Evolutionary conservation across 2,329 filamentous ascomycete species (phyloP), one percentile per base, ranked within the genome.

Genomic region (Xylaria hypoxylon): DNA sequence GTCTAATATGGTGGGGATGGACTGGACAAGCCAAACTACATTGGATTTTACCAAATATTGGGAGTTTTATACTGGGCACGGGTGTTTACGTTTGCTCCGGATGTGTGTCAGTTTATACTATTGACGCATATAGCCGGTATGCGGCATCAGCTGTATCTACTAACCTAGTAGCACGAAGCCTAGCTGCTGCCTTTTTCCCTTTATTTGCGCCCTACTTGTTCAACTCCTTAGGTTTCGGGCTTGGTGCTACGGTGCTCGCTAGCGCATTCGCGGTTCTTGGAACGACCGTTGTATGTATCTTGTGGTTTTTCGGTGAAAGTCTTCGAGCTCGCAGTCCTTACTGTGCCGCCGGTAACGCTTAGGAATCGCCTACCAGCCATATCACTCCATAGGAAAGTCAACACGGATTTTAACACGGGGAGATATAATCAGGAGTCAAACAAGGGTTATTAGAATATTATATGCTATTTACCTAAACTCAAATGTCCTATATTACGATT

Each of bases 171-270:
- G 51, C 71, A 11, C 68, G 72, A 3, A 72, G 71, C n/a, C 26
- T 74, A 59, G 81, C 83, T 0, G 87, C 86, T 0, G 87, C 88
- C 42, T 77, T 84, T 0, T 86, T 90, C 56, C 88, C 88, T 0
- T 78, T 90, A 0, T 88, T 88, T 19, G 87, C 87, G 0, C 81
- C 81, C 0, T 75, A 78, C 13, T 72, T 83, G 72, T 83, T 81
- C 24, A 65, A 75, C 0, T 67, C 59, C 1, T 68, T 83, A 19
- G 79, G 66, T 74, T 88, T 70, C 65, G 87, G 72, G 65, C 88
- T 67, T 83, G 83, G 65, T 0, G 81, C 80, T 50, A 80, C 73
- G 0, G 38, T 81, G 0, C 71, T 83, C 7, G 80, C 77, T 10
- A 83, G 84, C 55, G 78, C 84, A 38, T 81, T 81, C 0, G 68